These are phyloP conservation scores for Clavispora santaluciae DNA, from an alignment of 805 yeast species.

Conservation along the genomic window DNA sequence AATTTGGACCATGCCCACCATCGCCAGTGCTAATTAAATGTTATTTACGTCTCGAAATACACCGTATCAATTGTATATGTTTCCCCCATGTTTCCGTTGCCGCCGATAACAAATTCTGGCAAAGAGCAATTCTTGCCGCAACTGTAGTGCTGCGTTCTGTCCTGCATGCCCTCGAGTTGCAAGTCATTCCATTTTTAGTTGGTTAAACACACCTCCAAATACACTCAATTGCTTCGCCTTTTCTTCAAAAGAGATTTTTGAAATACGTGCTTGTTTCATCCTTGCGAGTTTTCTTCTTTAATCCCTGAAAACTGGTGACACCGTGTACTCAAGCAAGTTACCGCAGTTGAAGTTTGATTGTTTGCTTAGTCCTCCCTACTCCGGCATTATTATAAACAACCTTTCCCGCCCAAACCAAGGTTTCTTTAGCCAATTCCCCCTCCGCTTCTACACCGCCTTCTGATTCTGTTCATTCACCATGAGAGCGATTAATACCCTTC, in stretches of 20 bases:
- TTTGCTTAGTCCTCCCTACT: background rate
- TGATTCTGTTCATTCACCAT: conserved; percentile 12
- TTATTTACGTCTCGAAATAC: no score
- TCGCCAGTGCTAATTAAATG: no score
- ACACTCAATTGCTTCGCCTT: background rate
- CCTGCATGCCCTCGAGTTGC: conserved; percentile 3
- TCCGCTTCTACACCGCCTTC: background rate
- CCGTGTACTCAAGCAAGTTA: background rate
- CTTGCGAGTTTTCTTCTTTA: background rate
- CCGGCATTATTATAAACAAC: background rate
- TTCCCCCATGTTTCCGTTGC: no score
- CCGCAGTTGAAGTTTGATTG: background rate
- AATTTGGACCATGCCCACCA: no score
- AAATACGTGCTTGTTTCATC: background rate
- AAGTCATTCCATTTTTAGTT: conserved; percentile 15
- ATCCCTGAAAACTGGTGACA: background rate
- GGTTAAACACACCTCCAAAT: conserved; percentile 4
- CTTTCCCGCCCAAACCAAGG: background rate
- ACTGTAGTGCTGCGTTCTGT: background rate
- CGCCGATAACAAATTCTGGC: no score
- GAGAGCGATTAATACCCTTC: conserved; percentile 28
- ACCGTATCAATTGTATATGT: no score
- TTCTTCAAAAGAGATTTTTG: background rate
- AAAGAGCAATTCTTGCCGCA: background rate
- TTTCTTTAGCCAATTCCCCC: background rate